Percentiles rank a stretch among this genome's conserved stretches.
Conservation (phyloP, 768 basidiomycete genomes). For the Trichaptum fuscoviolaceum region DNA sequence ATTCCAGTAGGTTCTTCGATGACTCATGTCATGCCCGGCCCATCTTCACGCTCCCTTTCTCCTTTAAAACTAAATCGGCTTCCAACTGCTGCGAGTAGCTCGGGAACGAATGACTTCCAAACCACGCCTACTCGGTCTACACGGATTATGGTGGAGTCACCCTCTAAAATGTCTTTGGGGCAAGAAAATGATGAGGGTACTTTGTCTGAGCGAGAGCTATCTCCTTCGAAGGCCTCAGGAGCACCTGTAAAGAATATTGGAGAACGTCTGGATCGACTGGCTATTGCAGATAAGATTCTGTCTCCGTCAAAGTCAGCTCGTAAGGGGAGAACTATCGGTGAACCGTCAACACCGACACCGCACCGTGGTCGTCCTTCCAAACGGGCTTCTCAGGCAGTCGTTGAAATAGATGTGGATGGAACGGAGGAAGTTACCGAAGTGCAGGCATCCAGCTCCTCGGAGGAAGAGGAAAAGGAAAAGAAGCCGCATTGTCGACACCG, state of each 20-base stretch:
- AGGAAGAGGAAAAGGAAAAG: not conserved
- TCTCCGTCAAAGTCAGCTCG: not conserved
- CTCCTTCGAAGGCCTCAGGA: not conserved
- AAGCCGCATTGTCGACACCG: slow-evolving; percentile 1
- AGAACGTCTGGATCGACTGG: not conserved
- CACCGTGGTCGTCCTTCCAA: not conserved
- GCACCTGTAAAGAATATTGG: not conserved
- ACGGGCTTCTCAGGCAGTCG: not conserved
- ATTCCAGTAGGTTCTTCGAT: not conserved
- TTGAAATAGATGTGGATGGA: not conserved
- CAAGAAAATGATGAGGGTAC: not conserved
- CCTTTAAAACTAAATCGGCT: not conserved
- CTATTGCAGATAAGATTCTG: not conserved
- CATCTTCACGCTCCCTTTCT: not conserved
- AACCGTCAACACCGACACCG: not conserved
- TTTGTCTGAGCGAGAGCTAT: not conserved
- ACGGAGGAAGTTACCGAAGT: not conserved
- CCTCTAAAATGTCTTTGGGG: not conserved
- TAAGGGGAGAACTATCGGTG: not conserved
- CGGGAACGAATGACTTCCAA: not conserved
- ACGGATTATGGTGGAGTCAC: not conserved
- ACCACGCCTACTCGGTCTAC: not conserved
- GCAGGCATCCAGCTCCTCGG: not conserved
- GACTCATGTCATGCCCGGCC: not conserved
- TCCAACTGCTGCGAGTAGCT: not conserved